A percentile compares a stretch with the other conserved stretches of the same genome.
phyloP scores from a whole-genome alignment of 2,329 filamentous ascomycete species.

The Pezicula carpinea region DNA sequence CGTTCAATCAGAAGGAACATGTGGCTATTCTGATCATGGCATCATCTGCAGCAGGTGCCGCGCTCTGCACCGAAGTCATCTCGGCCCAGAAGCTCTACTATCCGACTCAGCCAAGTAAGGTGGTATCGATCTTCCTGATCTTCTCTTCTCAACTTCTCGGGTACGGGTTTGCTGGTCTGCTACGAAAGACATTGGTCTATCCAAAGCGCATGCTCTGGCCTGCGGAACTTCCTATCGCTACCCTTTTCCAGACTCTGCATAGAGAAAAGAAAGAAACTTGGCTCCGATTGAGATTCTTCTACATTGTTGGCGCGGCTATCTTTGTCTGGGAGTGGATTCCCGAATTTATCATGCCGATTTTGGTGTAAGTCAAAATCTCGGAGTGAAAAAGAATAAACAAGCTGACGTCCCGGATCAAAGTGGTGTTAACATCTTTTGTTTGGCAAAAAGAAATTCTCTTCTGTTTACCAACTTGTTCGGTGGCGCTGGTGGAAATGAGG shows the following conservation, averaged over 20 bases:
- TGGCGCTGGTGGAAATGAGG: constrained; percentile 38
- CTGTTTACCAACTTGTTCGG: constrained; percentile 43
- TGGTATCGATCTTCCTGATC: constrained; percentile 53
- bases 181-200: constrained; percentile 49
- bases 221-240: constrained; percentile 30
- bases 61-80: constrained; percentile 38
- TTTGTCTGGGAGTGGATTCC: constrained; percentile 45
- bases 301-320: constrained; percentile 12
- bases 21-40: constrained; percentile 57
- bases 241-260: constrained; percentile 34
- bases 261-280: constrained; percentile 29
- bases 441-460: constrained; percentile 20
- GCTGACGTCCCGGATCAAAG: no score
- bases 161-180: constrained; percentile 56
- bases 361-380: no score
- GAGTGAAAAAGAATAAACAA: no score
- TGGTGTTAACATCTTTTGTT: no score
- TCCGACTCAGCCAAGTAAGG: constrained; percentile 34
- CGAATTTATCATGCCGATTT: constrained; percentile 30
- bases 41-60: constrained; percentile 59
- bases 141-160: constrained; percentile 59
- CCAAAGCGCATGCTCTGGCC: constrained; percentile 24
- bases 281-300: constrained; percentile 17
- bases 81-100: constrained; percentile 43
- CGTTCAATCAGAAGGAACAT: constrained; percentile 34